Percentiles rank a stretch among this genome's conserved stretches.
phyloP scores from a whole-genome alignment of 768 basidiomycete species.

The Leucocoprinus sp. region DNA sequence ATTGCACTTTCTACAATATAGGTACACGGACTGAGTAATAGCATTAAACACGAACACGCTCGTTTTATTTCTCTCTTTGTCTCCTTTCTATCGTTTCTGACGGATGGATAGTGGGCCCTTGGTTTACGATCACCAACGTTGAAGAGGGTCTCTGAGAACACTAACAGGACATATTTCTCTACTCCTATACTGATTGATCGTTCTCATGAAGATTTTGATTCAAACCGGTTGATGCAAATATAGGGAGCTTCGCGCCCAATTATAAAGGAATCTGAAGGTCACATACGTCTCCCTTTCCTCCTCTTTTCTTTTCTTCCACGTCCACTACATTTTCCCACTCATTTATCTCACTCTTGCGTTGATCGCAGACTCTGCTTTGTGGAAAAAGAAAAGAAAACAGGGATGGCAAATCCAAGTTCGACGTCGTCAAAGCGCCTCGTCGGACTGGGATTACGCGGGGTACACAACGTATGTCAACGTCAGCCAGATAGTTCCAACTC shows the following conservation, averaged over 20 bases:
- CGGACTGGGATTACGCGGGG: conserved; percentile 4
- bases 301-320: neutral
- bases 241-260: neutral
- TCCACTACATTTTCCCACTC: neutral
- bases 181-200: neutral
- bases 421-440: conserved; percentile 6
- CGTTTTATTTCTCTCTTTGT: neutral
- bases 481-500: neutral
- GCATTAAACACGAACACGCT: neutral
- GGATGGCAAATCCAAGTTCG: conserved; percentile 6
- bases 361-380: neutral
- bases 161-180: neutral
- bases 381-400: no score
- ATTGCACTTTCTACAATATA: no score
- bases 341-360: neutral
- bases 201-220: neutral
- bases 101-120: neutral
- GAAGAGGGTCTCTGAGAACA: neutral
- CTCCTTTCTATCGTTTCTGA: neutral
- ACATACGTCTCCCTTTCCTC: neutral
- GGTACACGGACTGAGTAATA: neutral
- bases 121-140: neutral
- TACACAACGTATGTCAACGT: conserved; percentile 1
- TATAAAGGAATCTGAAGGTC: no score
- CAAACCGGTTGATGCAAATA: neutral